A percentile compares a stretch with the other conserved stretches of the same genome.
These are phyloP conservation scores for Gossypioides kirkii DNA, from an alignment of 345 rosid genomes.

Conservation along the genomic window DNA sequence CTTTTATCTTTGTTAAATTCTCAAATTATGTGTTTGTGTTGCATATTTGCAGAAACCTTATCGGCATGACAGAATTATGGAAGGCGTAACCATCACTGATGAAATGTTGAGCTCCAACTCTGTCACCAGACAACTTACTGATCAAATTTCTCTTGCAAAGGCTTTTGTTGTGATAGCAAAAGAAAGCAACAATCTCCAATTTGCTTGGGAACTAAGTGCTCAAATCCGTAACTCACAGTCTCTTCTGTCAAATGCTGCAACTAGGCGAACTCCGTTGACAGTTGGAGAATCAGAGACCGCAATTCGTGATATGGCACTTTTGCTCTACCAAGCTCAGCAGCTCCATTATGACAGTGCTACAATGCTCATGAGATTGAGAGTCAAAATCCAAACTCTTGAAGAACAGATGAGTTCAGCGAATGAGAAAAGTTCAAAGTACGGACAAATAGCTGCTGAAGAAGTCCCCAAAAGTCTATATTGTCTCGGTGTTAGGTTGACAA, in stretches of 20 bases:
- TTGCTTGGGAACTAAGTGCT: slow-evolving; percentile 95
- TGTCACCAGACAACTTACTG: slow-evolving; percentile 74
- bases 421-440: slow-evolving; percentile 83
- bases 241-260: slow-evolving; percentile 73
- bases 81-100: slow-evolving; percentile 70
- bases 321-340: slow-evolving; percentile 85
- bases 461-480: slow-evolving; percentile 92
- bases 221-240: slow-evolving; percentile 84
- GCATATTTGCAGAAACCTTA: slow-evolving; percentile 39
- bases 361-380: slow-evolving; percentile 89
- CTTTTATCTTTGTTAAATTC: neutral
- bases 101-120: slow-evolving; percentile 79
- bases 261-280: slow-evolving; percentile 64
- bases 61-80: slow-evolving; percentile 46
- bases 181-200: slow-evolving; percentile 88
- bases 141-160: slow-evolving; percentile 89
- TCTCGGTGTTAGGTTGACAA: slow-evolving; percentile 72
- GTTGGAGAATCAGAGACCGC: slow-evolving; percentile 66
- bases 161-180: slow-evolving; percentile 87
- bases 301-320: slow-evolving; percentile 74
- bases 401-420: slow-evolving; percentile 62
- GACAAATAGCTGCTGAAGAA: slow-evolving; percentile 97
- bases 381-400: slow-evolving; percentile 72
- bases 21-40: neutral
- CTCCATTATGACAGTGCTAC: slow-evolving; percentile 88